Evolutionary conservation across 2,329 filamentous ascomycete genomes (phyloP).

Genomic region (Colletotrichum sp.): DNA sequence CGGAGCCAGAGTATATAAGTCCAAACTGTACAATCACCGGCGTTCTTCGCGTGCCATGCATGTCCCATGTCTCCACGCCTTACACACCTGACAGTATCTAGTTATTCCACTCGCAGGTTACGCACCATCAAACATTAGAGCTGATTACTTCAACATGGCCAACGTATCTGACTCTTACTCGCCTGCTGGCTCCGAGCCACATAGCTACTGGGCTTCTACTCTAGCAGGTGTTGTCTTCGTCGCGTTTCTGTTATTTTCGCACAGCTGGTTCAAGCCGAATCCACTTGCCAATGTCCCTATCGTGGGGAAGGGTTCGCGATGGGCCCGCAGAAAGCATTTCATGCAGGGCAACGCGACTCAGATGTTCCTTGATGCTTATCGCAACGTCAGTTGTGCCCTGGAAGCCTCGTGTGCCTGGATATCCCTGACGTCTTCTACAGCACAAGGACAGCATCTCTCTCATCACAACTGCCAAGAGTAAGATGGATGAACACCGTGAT

Average conservation of each 20-base stretch:
- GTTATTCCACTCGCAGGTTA: neutral
- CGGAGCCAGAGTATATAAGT: neutral
- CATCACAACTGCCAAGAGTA: neutral
- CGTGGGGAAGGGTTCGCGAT: neutral
- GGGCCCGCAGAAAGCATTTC: neutral
- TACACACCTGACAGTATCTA: neutral
- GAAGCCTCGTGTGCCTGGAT: accelerated
- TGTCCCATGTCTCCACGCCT: neutral
- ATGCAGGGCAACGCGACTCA: neutral
- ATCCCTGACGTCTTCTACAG: neutral
- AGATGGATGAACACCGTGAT: neutral
- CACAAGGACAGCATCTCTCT: neutral
- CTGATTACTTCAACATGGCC: neutral
- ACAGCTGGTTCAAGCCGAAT: neutral
- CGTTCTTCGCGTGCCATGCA: accelerated
- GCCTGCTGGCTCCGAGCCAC: neutral
- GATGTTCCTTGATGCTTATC: neutral
- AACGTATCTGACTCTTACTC: neutral
- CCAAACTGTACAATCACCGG: neutral
- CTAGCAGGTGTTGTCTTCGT: neutral
- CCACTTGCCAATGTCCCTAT: neutral
- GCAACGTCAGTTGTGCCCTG: neutral
- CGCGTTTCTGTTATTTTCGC: neutral
- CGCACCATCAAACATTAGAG: neutral
- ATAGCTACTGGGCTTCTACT: neutral